Evolutionary conservation across 2,329 filamentous ascomycete species (phyloP), one percentile per base, ranked within the genome.

Genomic region (Didymosphaeria variabile): DNA sequence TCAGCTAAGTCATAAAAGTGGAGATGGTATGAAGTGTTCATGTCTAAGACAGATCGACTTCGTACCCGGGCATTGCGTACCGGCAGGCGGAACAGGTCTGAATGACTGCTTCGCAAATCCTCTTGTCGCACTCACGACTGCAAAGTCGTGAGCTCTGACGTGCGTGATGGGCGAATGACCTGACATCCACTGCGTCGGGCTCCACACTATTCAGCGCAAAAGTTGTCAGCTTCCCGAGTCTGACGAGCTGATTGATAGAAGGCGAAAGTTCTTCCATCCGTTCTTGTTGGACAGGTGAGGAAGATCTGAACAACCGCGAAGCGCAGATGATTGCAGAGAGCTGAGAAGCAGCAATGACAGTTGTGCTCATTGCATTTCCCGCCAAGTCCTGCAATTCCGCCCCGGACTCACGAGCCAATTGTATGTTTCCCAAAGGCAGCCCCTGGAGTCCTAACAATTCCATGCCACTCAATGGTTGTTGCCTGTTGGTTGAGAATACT

Each of bases 371-470:
- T 6, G 50, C 50, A 21, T 95, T 94, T 0, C 91, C 91, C 1
- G 90, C 90, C 2, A 94, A 79, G 65, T 93, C 87, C 63, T 89
- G 87, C 2, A 92, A 79, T 19, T 93, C 76, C 1, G 72, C 63
- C 32, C 79, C 53, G 0, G 83, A 85, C 67, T 94, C 88, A 9
- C 84, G 84, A 0, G 86, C 88, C n/a, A 93, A 82, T 0, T 87
- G 79, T 12, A 94, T 79, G 52, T 84, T 83, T 57, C 88, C 79
- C 6, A 53, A 12, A 0, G 90, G 89, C 52, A 94, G 80, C 1
- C 91, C 91, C 77, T 94, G 91, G 5, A 93, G 75, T 6, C 80
- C 75, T 1, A 94, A 79, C 1, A 85, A 80, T 72, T 94, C 90
- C 5, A 84, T 81, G 0, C 90, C 88, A 12, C 83, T 84, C 2